Conservation (phyloP, 1,139 yeast species). For the Zygosaccharomyces sapae region DNA sequence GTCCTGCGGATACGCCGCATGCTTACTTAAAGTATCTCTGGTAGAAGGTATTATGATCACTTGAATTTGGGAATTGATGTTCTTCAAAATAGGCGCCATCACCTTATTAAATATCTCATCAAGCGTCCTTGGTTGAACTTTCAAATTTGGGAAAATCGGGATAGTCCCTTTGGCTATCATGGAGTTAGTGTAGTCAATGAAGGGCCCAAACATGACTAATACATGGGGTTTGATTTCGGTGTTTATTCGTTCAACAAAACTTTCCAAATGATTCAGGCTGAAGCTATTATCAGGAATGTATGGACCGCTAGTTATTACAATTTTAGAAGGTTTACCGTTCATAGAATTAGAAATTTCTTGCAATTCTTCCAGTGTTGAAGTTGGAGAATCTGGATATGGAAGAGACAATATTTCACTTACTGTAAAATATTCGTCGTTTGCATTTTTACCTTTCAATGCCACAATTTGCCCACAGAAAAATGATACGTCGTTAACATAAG, state of each 20-base stretch:
- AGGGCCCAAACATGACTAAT: conserved; percentile 77
- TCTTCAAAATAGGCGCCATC: conserved; percentile 60
- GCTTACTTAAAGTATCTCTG: conserved; percentile 62
- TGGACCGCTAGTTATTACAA: conserved; percentile 57
- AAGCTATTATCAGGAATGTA: conserved; percentile 48
- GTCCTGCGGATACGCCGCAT: conserved; percentile 88
- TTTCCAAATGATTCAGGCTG: conserved; percentile 46
- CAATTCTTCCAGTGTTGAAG: conserved; percentile 51
- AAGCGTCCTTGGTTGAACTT: conserved; percentile 45
- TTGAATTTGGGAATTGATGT: conserved; percentile 51
- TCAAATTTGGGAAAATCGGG: conserved; percentile 35
- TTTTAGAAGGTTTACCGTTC: conserved; percentile 39
- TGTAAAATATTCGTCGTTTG: conserved; percentile 73
- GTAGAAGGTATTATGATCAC: conserved; percentile 73
- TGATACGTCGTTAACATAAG: conserved; percentile 47
- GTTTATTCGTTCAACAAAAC: conserved; percentile 58
- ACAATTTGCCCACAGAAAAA: conserved; percentile 90
- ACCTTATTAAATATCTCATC: conserved; percentile 66
- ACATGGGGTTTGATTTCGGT: conserved; percentile 62
- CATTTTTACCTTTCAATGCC: conserved; percentile 75
- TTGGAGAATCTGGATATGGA: conserved; percentile 71
- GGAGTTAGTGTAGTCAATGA: conserved; percentile 69
- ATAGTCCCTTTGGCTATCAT: conserved; percentile 57
- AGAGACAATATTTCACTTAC: conserved; percentile 58
- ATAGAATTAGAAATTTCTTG: conserved; percentile 37